Percentiles rank a stretch among this genome's conserved stretches.
These are phyloP conservation scores for Aspergillus cristatus DNA, from an alignment of 495 filamentous ascomycete genomes.

Conservation along the genomic window DNA sequence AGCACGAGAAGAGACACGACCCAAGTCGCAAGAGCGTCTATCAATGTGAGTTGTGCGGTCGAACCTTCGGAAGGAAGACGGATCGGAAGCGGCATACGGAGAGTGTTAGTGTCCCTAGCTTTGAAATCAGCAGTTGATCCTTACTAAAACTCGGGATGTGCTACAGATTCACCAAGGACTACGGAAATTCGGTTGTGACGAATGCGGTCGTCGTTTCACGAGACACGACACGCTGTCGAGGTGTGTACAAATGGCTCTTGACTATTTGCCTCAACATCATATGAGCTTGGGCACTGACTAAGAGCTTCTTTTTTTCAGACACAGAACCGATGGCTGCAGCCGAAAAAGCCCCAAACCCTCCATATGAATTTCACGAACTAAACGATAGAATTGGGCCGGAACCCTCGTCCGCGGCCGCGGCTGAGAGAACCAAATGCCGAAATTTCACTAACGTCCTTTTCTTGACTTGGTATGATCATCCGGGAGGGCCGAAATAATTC, in stretches of 20 bases:
- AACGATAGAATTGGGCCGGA: too few species aligned
- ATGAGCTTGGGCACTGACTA: too few species aligned
- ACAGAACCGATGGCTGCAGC: conserved; percentile 11
- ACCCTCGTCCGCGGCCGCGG: too few species aligned
- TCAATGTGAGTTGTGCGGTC: conserved; percentile 51
- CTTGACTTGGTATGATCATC: too few species aligned
- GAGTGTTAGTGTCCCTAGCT: conserved; percentile 49
- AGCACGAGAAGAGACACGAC: conserved; percentile 86
- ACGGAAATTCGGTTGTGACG: conserved; percentile 59
- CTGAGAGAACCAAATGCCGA: too few species aligned
- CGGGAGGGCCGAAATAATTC: too few species aligned
- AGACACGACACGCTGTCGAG: conserved; percentile 76
- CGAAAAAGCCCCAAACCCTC: not conserved
- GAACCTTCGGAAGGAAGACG: conserved; percentile 53
- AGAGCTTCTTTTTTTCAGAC: too few species aligned
- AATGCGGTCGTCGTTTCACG: conserved; percentile 67
- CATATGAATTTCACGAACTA: too few species aligned
- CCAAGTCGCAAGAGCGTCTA: conserved; percentile 62
- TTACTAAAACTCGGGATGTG: conserved; percentile 10
- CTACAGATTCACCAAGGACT: conserved; percentile 67
- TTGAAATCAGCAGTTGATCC: not conserved
- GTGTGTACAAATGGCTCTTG: conserved; percentile 32
- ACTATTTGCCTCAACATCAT: too few species aligned
- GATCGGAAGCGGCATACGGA: conserved; percentile 76
- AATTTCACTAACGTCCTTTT: too few species aligned